Percentiles rank a stretch among this genome's conserved stretches.
Conservation (phyloP, 441 rosid species). For the Erodium chrysanthum region DNA sequence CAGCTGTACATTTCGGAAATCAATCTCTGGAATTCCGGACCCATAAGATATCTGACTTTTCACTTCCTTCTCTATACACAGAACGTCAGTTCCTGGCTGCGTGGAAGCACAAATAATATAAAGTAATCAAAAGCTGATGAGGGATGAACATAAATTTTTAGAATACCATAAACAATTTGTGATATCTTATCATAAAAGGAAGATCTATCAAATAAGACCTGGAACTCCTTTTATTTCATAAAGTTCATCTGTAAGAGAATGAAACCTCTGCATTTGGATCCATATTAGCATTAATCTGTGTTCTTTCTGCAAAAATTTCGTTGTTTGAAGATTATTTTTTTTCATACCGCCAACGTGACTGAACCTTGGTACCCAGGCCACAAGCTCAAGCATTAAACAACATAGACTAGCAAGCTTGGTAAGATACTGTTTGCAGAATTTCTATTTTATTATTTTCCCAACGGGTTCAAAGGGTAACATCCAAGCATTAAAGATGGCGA, state of each 20-base stretch:
- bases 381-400: no score
- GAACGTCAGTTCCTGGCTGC: slow-evolving; percentile 24
- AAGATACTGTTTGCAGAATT: no score
- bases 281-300: no score
- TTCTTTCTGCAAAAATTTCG: no score
- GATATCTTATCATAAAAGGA: background rate
- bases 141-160: background rate
- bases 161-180: background rate
- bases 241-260: background rate
- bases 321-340: no score
- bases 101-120: slow-evolving; percentile 12
- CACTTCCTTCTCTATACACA: slow-evolving; percentile 23
- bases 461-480: no score
- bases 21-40: slow-evolving; percentile 25
- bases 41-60: slow-evolving; percentile 10
- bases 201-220: background rate
- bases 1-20: slow-evolving; percentile 16
- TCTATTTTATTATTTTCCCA: no score
- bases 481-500: no score
- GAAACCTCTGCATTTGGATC: background rate
- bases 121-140: background rate
- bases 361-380: no score
- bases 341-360: no score
- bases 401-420: no score
- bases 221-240: background rate